Evolutionary conservation across 1,139 yeast species (phyloP).

Genomic region (Komagataea norvegica): DNA sequence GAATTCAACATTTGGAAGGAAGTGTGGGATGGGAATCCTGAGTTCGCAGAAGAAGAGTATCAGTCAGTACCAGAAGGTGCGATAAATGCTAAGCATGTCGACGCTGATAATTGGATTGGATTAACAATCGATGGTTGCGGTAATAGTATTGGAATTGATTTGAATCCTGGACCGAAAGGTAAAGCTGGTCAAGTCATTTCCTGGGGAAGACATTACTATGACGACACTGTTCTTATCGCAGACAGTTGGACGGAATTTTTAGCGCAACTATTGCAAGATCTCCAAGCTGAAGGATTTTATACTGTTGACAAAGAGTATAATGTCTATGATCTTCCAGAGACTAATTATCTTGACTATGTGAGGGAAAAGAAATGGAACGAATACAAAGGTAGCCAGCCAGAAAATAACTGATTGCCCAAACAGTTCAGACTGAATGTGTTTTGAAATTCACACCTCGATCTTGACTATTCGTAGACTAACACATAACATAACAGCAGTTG

Average conservation of each 20-base stretch:
- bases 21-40: slow-evolving; percentile 14
- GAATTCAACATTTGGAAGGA: slow-evolving; percentile 17
- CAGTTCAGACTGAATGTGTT: too few species aligned
- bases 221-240: slow-evolving; percentile 57
- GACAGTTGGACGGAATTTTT: slow-evolving; percentile 52
- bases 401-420: too few species aligned
- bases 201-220: slow-evolving; percentile 56
- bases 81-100: slow-evolving; percentile 50
- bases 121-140: slow-evolving; percentile 54
- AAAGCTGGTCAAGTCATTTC: slow-evolving; percentile 58
- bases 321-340: slow-evolving; percentile 50
- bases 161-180: slow-evolving; percentile 59
- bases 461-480: too few species aligned
- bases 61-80: slow-evolving; percentile 45
- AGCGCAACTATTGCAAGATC: slow-evolving; percentile 43
- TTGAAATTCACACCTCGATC: too few species aligned
- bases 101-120: slow-evolving; percentile 54
- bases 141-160: slow-evolving; percentile 57
- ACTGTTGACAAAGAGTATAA: slow-evolving; percentile 39
- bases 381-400: too few species aligned
- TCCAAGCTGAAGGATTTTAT: slow-evolving; percentile 49
- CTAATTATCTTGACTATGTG: slow-evolving; percentile 15
- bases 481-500: too few species aligned
- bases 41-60: slow-evolving; percentile 9
- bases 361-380: slow-evolving; percentile 8